Evolutionary conservation across 2,329 filamentous ascomycete genomes (phyloP).

Genomic region (Hypoxylon sp.): DNA sequence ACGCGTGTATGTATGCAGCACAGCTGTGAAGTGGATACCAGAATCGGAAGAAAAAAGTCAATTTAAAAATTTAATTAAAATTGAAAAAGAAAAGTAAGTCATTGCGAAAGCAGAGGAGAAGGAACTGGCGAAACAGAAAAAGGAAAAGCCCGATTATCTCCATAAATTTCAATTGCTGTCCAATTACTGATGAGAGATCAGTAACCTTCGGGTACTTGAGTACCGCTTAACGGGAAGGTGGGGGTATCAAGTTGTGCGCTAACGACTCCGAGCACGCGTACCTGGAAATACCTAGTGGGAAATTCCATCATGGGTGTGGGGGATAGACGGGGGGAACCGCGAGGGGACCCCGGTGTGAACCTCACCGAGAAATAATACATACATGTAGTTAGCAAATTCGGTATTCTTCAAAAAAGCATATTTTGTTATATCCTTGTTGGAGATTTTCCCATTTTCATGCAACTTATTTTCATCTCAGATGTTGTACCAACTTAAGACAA

Average conservation of each 20-base stretch:
- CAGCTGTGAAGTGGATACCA: slow-evolving; percentile 37
- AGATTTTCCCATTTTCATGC: slow-evolving; percentile 12
- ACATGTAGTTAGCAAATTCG: slow-evolving; percentile 22
- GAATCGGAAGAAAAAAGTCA: slow-evolving; percentile 11
- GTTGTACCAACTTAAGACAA: not conserved
- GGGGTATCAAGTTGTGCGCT: slow-evolving; percentile 28
- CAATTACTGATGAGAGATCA: slow-evolving; percentile 20
- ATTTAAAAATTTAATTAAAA: slow-evolving; percentile 30
- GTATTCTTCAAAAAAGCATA: slow-evolving; percentile 6
- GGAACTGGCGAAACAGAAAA: slow-evolving; percentile 28
- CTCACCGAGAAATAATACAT: slow-evolving; percentile 29
- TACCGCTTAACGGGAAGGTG: slow-evolving; percentile 22
- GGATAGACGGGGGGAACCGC: slow-evolving; percentile 15
- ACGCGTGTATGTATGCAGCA: slow-evolving; percentile 22
- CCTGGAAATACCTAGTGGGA: slow-evolving; percentile 27
- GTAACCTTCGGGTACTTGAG: slow-evolving; percentile 4
- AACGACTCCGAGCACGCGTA: slow-evolving; percentile 38
- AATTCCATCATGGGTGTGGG: slow-evolving; percentile 20
- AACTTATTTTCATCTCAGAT: slow-evolving; percentile 10
- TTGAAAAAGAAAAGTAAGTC: slow-evolving; percentile 15
- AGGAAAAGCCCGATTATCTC: slow-evolving; percentile 22
- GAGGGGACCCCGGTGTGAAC: slow-evolving; percentile 16
- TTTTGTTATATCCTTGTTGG: slow-evolving; percentile 21
- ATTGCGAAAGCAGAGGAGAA: slow-evolving; percentile 20
- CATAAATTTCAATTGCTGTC: slow-evolving; percentile 24